These are phyloP conservation scores for Sutorius eximius DNA, from an alignment of 1,284 basidiomycete genomes.

Conservation along the genomic window DNA sequence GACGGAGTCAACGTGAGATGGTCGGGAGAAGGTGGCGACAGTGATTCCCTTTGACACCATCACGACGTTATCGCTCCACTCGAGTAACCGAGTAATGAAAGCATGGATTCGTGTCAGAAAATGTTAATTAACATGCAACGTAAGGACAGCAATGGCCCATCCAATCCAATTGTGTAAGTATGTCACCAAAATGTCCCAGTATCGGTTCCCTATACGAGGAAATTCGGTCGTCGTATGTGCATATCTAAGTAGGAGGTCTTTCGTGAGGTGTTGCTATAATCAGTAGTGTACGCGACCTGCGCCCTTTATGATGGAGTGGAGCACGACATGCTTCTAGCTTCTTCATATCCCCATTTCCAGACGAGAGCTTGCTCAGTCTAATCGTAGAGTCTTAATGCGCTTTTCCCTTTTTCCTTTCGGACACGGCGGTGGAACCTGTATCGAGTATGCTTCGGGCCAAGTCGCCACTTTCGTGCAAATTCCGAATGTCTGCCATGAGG, in stretches of 20 bases:
- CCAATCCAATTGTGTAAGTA: not conserved
- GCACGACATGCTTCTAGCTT: not conserved
- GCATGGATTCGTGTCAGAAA: not conserved
- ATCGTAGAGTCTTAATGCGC: constrained; percentile 1
- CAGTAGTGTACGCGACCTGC: not conserved
- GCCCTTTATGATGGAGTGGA: not conserved
- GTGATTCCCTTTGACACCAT: not conserved
- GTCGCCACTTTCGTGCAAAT: constrained; percentile 49
- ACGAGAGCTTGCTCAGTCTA: constrained; percentile 6
- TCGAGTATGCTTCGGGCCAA: constrained; percentile 52
- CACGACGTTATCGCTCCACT: not conserved
- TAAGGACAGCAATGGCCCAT: constrained; percentile 9
- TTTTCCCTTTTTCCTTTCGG: constrained; percentile 55
- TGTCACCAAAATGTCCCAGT: constrained; percentile 1
- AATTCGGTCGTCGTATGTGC: constrained; percentile 5
- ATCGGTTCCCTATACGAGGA: not conserved
- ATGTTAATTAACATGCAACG: not conserved
- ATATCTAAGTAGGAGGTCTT: constrained; percentile 1
- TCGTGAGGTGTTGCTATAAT: not conserved
- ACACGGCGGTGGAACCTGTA: constrained; percentile 59
- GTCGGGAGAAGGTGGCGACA: constrained; percentile 8
- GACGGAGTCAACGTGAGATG: constrained; percentile 18
- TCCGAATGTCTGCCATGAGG: constrained; percentile 55
- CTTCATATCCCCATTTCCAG: constrained; percentile 3
- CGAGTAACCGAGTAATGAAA: not conserved